Conservation (phyloP, 192 early-diverging fungal genomes). For the Gonapodya sp. region DNA sequence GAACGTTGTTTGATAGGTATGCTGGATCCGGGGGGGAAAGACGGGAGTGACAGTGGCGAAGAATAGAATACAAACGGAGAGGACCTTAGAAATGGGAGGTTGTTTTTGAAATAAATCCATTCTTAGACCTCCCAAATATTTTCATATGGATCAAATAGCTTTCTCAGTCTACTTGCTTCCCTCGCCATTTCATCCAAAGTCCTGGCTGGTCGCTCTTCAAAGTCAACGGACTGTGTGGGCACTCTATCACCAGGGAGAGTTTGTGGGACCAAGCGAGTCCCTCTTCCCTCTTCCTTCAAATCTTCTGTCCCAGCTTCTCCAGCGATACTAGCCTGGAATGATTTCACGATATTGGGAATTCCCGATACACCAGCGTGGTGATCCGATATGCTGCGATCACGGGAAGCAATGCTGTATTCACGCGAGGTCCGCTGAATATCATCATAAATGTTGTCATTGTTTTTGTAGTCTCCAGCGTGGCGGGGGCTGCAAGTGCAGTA, state of each 20-base stretch:
- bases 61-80: background rate
- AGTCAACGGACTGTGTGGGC: slow-evolving; percentile 31
- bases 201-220: slow-evolving; percentile 62
- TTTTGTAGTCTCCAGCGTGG: slow-evolving; percentile 38
- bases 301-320: background rate
- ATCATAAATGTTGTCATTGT: background rate
- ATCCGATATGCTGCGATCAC: too few relatives aligned
- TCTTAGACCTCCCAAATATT: slow-evolving; percentile 25
- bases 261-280: background rate
- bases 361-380: too few relatives aligned
- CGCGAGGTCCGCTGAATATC: background rate
- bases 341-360: too few relatives aligned
- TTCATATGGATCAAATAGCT: slow-evolving; percentile 27
- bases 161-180: slow-evolving; percentile 44
- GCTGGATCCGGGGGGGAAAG: slow-evolving; percentile 16
- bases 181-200: slow-evolving; percentile 67
- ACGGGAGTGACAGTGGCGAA: background rate
- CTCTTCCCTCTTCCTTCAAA: background rate
- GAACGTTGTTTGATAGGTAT: slow-evolving; percentile 71
- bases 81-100: too few relatives aligned
- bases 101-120: too few relatives aligned
- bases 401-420: too few relatives aligned
- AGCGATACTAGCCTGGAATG: background rate
- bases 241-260: background rate
- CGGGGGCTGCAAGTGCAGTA: slow-evolving; percentile 66